Evolutionary conservation across 1,139 yeast genomes (phyloP).

Genomic region (Protomyces inundatus): DNA sequence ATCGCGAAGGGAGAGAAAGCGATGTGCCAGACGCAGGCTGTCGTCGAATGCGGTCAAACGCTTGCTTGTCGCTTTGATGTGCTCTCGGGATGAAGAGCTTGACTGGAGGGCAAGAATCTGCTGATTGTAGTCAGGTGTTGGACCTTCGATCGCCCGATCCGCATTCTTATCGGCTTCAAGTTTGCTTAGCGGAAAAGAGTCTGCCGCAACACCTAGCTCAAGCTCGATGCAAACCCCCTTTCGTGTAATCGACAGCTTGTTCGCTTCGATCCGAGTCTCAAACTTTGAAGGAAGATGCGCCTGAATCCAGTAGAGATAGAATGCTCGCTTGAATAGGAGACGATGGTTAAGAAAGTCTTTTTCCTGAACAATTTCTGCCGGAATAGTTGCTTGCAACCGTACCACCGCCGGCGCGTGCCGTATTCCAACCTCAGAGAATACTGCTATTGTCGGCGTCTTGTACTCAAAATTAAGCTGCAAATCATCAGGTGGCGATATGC

Average conservation of each 20-base stretch:
- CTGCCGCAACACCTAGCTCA: slow-evolving; percentile 50
- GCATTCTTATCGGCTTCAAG: slow-evolving; percentile 39
- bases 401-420: background rate
- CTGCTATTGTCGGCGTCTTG: background rate
- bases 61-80: background rate
- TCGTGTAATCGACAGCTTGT: background rate
- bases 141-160: slow-evolving; percentile 28
- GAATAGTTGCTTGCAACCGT: slow-evolving; percentile 8
- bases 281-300: slow-evolving; percentile 43
- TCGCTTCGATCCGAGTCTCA: slow-evolving; percentile 39
- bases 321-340: slow-evolving; percentile 83
- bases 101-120: background rate
- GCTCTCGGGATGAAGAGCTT: background rate
- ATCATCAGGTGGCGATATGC: background rate
- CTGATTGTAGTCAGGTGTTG: slow-evolving; percentile 31
- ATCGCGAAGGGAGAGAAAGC: slow-evolving; percentile 24
- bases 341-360: slow-evolving; percentile 89
- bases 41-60: slow-evolving; percentile 1
- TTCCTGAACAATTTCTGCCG: slow-evolving; percentile 53
- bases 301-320: slow-evolving; percentile 72
- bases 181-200: slow-evolving; percentile 44
- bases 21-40: slow-evolving; percentile 2
- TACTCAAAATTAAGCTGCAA: slow-evolving; percentile 6
- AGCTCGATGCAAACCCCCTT: background rate
- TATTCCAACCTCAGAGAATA: background rate